Base-by-base conservation (phyloP, 306 rosid species). In the Vicia sativa region DNA sequence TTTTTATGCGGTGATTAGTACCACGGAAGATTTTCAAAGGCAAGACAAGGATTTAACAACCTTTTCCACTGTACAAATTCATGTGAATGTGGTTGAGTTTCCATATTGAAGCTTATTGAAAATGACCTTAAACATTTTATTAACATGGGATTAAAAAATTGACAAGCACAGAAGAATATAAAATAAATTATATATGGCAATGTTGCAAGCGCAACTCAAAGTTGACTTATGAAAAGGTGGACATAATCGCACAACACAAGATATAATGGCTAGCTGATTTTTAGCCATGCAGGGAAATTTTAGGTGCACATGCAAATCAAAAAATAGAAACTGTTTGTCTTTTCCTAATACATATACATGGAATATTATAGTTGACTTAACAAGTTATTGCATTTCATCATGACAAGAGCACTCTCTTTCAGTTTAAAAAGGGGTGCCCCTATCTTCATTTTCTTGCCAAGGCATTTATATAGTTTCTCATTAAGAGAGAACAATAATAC, bases 301-400 rank as follows among this genome's bases (percentile, higher is more conserved):
- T 18, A 54, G 67, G 81, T 79, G 71, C 84, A 79, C 85, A 84
- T 73, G 83, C 87, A 76, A 53, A 70, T 74, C 60, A 64, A 49
- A 45, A 11, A 35, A 18, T 69, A 49, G 9, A 7, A 38, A 7
- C 62, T 68, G 55, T 52, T 60, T 66, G 25, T 39, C 50, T 64
- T 71, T 67, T 63, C 77, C 72, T 66, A 28, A 50, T 78, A 74
- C 76, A 68, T 75, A 50, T 53, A 12, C 29, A 26, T 37, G 74
- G 46, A 82, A 84, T 72, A 76, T 81, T 82, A 68, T 14, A 82
- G 90, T 86, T 89, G 96, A 84, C 96, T 82, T 75, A 60, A 9
- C 48, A 10, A 25, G 70, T 78, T 84, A 86, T 85, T 81, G 86
- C 86, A 81, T 65, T 56, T 80, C 80, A 86, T 79, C 84, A 80